Base-by-base conservation (phyloP, 106 monocot genomes). In the Allium fistulosum region DNA sequence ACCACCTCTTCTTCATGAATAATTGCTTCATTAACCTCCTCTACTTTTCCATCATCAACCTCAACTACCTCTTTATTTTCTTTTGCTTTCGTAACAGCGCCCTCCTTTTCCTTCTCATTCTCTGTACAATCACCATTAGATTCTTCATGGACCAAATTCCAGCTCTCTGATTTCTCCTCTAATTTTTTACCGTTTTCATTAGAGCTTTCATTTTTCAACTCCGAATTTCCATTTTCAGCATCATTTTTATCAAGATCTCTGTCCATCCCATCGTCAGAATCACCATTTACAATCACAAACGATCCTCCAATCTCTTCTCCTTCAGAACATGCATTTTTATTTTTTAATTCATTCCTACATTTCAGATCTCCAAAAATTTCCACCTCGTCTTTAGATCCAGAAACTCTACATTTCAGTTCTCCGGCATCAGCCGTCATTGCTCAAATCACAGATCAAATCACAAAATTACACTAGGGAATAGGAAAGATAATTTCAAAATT, bases 351-450 rank as follows among this genome's bases (percentile, higher is more conserved):
- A 37, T 37, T 37, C 37, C 37, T 5, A 37, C 37, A 37, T 12
- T 69, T 69, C 68, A 57, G 68, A 69, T 69, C 56, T 69, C 46
- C 57, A 50, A 51, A 50, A 2, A 67, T 48, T 52, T 67, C 67
- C 16, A 51, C 67, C 51, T 53, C 48, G 37, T 37, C 37, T 37
- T 37, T 37, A 13, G 67, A 67, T 28, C 52, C 67, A 22, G 50
- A 26, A 52, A 46, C 53, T 48, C 67, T 67, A 15, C 67, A 50
- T 11, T 67, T 67, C 26, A 50, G 28, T 26, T 53, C 67, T 3
- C 67, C 67, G 37, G 67, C 67, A 7, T 67, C 52, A 5, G 27
- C 67, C 67, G 67, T 67, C 67, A 67, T 67, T 67, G 52, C 63
- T 49, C 16, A 14, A 17, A 14, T 13, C 15, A 17, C 11, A 65